Evolutionary conservation across 176 grass and related monocot genomes (phyloP).

Genomic region (Tillandsia fasciculata): DNA sequence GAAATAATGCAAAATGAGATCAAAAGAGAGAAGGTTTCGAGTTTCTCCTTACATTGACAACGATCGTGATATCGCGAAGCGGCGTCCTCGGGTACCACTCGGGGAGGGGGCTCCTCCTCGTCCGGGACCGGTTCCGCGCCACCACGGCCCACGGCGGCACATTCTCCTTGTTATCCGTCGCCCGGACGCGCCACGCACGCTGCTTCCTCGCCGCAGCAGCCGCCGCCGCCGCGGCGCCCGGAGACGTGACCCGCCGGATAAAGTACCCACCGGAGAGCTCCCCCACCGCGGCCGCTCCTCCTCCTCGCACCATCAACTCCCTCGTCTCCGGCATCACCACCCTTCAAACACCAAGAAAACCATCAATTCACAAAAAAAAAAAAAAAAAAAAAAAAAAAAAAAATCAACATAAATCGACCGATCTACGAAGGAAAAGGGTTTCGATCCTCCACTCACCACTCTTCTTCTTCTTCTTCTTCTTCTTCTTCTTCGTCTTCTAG

Average conservation of each 20-base stretch:
- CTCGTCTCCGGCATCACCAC: constrained; percentile 42
- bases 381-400: background rate
- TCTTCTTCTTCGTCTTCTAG: too few species aligned
- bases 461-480: too few species aligned
- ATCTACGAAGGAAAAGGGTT: too few species aligned
- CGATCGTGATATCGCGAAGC: constrained; percentile 44
- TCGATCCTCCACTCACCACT: too few species aligned
- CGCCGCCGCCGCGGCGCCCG: constrained; percentile 11
- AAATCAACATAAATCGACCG: background rate
- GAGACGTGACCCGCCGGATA: constrained; percentile 32
- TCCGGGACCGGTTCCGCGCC: constrained; percentile 18
- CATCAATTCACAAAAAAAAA: background rate
- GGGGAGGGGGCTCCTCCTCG: constrained; percentile 45
- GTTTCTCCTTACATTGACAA: constrained; percentile 37
- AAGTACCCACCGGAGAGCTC: constrained; percentile 42
- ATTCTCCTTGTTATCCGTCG: constrained; percentile 36
- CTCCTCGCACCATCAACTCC: constrained; percentile 3
- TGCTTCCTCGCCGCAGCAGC: constrained; percentile 7
- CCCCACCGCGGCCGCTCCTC: constrained; percentile 6
- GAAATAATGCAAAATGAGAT: background rate
- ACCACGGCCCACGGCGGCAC: constrained; percentile 17
- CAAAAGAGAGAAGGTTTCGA: constrained; percentile 5
- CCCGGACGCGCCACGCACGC: constrained; percentile 1
- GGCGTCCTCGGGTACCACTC: constrained; percentile 65
- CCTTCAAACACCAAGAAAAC: constrained; percentile 6